Base-by-base conservation (phyloP, 441 rosid species). In the Metrosideros polymorpha region DNA sequence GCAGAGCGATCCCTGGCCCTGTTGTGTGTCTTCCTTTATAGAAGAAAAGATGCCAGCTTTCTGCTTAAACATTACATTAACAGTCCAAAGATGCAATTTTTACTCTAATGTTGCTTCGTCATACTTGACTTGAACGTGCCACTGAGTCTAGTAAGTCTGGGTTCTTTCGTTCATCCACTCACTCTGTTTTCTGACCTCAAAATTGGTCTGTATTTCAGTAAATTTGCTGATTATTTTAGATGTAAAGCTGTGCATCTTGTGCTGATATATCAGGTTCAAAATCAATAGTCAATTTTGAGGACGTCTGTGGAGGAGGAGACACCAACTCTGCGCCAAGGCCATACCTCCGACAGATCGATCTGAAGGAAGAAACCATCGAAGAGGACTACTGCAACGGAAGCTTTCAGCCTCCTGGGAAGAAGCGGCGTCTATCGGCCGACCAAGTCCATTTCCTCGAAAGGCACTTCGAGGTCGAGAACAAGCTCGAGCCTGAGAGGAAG, bases 401-500 rank as follows among this genome's bases (percentile, higher is more conserved):
- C 88, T 49, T 45, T 42, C 88, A 35, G 77, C 63, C 83, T 47
- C 55, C 85, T 30, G 82, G 82, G 82, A 86, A 83, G 85, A 86
- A 83, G 85, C 83, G 88, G 82, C 85, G 88, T 27, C 82, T 86
- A 27, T 32, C 50, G 30, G 82, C 66, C 29, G 57, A 50, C n/a
- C 88, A 86, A 51, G 88, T 86, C 39, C 49, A 52, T 14, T 83
- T 61, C 43, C 88, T 86, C 50, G 88, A 86, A 53, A 86, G 53
- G 82, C 83, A 76, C 84, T 86, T 86, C 13, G 88, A 82, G 85
- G 84, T 59, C n/a, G 88, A 86, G 82, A 86, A 86, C 88, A 83
- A 83, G 85, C 88, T 86, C 59, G 88, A 86, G 82, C 88, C 88
- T 18, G 85, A 82, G 82, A 86, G 85, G 88, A 86, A 86, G 77